Evolutionary conservation across 352 stramenopile species (phyloP).

Genomic region (Globisporangium emineosum): DNA sequence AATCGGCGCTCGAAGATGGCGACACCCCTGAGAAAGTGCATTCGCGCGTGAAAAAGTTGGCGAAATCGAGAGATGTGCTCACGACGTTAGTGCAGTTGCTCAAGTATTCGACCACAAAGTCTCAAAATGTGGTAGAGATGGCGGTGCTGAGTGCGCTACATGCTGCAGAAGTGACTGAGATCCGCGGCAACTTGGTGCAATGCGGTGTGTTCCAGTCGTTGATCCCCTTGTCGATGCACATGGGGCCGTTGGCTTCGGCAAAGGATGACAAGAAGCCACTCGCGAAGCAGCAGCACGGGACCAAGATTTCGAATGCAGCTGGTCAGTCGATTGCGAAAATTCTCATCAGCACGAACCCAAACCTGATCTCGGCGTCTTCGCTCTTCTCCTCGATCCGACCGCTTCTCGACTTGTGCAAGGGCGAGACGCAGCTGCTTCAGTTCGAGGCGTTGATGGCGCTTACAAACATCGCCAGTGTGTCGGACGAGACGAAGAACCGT

Average conservation of each 20-base stretch:
- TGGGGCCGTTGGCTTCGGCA: background rate
- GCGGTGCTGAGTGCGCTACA: conserved; percentile 64
- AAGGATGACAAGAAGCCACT: conserved; percentile 34
- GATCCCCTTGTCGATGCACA: conserved; percentile 51
- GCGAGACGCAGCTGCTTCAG: conserved; percentile 89
- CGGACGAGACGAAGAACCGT: conserved; percentile 92
- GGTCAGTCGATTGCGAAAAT: conserved; percentile 94
- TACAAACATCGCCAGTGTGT: conserved; percentile 95
- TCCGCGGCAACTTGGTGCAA: conserved; percentile 77
- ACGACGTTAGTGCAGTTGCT: conserved; percentile 80
- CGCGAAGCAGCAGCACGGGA: conserved; percentile 51
- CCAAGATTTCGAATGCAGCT: conserved; percentile 84
- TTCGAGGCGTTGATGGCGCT: conserved; percentile 96
- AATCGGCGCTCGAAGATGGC: conserved; percentile 91
- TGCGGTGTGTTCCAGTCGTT: conserved; percentile 75
- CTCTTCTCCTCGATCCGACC: conserved; percentile 78
- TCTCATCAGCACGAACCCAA: conserved; percentile 96
- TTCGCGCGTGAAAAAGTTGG: conserved; percentile 50
- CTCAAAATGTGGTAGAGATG: conserved; percentile 78
- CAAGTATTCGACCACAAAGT: conserved; percentile 71
- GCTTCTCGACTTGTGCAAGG: conserved; percentile 92
- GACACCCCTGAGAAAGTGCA: conserved; percentile 79
- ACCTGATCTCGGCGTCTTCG: conserved; percentile 77
- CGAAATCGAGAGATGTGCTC: conserved; percentile 47
- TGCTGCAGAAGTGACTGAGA: conserved; percentile 53